Conservation (phyloP, 108 stramenopile species). For the Aurantiochytrium sp. region DNA sequence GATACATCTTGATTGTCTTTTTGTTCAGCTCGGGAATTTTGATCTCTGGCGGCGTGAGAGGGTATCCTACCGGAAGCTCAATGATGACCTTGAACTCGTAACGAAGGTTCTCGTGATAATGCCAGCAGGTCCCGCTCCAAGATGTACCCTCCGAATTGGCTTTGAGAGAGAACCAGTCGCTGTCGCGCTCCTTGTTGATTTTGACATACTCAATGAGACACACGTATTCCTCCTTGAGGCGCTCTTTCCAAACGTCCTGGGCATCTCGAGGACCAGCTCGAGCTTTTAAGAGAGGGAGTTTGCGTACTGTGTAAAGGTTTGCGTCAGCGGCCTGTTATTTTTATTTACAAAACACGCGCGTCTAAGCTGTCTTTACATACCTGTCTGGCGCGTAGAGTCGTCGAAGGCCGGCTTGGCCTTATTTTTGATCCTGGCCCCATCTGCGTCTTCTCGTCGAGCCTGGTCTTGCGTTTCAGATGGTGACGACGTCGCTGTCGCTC, state of each 20-base stretch:
- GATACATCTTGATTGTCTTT: slow-evolving; percentile 19
- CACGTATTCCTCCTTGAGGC: slow-evolving; percentile 15
- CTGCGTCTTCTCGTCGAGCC: no score
- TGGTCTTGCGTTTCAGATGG: no score
- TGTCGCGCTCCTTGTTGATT: slow-evolving; percentile 16
- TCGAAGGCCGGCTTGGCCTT: neutral
- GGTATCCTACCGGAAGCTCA: slow-evolving; percentile 17
- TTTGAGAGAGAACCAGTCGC: slow-evolving; percentile 23
- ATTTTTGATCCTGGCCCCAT: no score
- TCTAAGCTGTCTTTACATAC: neutral
- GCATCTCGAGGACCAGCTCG: neutral
- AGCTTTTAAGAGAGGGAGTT: neutral
- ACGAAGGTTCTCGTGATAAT: slow-evolving; percentile 6
- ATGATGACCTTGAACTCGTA: slow-evolving; percentile 3
- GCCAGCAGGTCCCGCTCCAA: slow-evolving; percentile 27
- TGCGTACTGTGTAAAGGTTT: neutral
- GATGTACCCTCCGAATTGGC: neutral
- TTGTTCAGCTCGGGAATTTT: slow-evolving; percentile 5
- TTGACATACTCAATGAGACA: neutral
- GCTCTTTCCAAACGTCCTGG: neutral
- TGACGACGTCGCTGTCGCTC: no score
- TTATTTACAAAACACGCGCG: neutral
- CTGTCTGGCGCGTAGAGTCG: neutral
- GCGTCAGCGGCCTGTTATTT: neutral
- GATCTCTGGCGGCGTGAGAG: slow-evolving; percentile 12